These are phyloP conservation scores for Fusarium sulawesiense DNA, from an alignment of 2,329 filamentous ascomycete species.

Conservation along the genomic window DNA sequence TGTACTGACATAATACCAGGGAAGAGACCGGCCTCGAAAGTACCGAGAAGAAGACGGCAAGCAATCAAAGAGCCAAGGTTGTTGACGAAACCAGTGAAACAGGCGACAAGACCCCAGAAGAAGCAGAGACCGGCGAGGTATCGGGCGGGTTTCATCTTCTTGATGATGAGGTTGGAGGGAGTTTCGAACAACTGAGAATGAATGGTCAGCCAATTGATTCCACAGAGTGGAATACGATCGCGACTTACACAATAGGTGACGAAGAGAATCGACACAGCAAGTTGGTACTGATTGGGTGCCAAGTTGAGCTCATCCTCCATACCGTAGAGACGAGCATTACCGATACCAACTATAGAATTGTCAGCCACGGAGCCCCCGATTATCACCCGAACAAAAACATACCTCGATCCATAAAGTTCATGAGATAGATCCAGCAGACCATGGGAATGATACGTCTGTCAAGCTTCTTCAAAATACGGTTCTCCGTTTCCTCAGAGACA, in stretches of 20 bases:
- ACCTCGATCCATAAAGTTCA: conserved; percentile 54
- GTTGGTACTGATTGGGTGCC: conserved; percentile 66
- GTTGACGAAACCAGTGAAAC: conserved; percentile 57
- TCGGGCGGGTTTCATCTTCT: conserved; percentile 54
- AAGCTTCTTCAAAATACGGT: conserved; percentile 45
- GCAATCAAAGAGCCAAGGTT: conserved; percentile 60
- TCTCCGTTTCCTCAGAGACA: conserved; percentile 40
- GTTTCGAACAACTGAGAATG: conserved; percentile 51
- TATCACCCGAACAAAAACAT: background rate
- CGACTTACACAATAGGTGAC: conserved; percentile 56
- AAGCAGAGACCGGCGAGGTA: conserved; percentile 62
- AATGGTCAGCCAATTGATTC: background rate
- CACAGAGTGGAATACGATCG: no score
- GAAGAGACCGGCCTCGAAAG: conserved; percentile 63
- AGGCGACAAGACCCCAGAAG: conserved; percentile 58
- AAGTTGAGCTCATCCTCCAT: conserved; percentile 68
- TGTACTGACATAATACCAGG: conserved; percentile 55
- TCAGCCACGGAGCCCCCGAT: rapidly evolving
- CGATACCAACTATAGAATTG: conserved; percentile 69
- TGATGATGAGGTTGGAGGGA: conserved; percentile 55
- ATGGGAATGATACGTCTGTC: conserved; percentile 50
- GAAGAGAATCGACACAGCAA: conserved; percentile 59
- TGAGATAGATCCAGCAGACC: conserved; percentile 50
- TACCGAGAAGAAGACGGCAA: conserved; percentile 52
- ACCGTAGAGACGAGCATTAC: conserved; percentile 66